phyloP scores from a whole-genome alignment of 495 filamentous ascomycete genomes.

The Ascobolus immersus region DNA sequence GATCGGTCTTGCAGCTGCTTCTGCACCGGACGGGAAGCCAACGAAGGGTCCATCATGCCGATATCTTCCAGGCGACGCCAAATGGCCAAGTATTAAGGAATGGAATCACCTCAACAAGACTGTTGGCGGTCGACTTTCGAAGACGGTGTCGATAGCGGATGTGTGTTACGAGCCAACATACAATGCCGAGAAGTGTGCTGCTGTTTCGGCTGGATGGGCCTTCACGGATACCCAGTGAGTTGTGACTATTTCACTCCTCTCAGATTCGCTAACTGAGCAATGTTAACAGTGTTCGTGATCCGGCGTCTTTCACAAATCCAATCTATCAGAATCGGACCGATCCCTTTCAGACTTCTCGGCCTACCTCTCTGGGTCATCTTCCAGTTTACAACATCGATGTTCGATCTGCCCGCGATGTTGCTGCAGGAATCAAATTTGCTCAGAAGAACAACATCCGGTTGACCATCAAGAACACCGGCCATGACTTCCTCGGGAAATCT shows the following conservation, averaged over 20 bases:
- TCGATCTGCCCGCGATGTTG: constrained; percentile 19
- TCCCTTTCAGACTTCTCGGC: constrained; percentile 25
- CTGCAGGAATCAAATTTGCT: constrained; percentile 27
- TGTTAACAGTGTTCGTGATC: constrained; percentile 20
- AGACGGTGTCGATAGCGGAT: constrained; percentile 17
- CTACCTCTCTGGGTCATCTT: constrained; percentile 35
- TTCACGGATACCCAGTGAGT: constrained; percentile 11
- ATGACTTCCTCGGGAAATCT: constrained; percentile 23
- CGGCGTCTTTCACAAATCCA: constrained; percentile 23
- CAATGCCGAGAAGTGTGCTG: constrained; percentile 11
- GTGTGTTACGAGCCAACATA: constrained; percentile 19
- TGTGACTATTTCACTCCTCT: neutral
- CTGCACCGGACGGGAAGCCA: too few relatives aligned
- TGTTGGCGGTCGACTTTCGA: constrained; percentile 14
- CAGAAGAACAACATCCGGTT: constrained; percentile 8
- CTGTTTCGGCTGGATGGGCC: constrained; percentile 10
- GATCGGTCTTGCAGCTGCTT: too few relatives aligned
- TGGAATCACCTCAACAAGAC: constrained; percentile 17
- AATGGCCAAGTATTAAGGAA: constrained; percentile 13
- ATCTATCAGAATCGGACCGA: constrained; percentile 32
- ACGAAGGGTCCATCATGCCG: too few relatives aligned
- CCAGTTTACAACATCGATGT: constrained; percentile 30
- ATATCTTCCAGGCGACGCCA: constrained; percentile 15
- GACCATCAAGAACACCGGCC: constrained; percentile 6
- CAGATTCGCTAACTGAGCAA: constrained; percentile 8